These are phyloP conservation scores for Eucalyptus camaldulensis DNA, from an alignment of 345 rosid species.

Conservation along the genomic window DNA sequence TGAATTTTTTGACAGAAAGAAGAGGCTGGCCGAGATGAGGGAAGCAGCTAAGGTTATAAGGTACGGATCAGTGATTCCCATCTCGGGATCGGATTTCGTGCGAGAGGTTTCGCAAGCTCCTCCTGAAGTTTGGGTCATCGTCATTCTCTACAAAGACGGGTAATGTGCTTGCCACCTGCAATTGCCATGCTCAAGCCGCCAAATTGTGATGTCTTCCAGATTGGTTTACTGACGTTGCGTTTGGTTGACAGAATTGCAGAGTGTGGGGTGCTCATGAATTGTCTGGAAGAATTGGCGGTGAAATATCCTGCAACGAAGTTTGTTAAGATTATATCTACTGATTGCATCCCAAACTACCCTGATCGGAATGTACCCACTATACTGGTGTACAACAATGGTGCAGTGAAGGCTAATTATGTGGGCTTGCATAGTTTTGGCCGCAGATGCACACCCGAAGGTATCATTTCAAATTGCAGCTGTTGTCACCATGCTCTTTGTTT, in stretches of 20 bases:
- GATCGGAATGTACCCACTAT: conserved; percentile 85
- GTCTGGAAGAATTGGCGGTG: conserved; percentile 72
- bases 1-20: conserved; percentile 48
- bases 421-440: conserved; percentile 76
- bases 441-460: conserved; percentile 92
- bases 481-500: background rate
- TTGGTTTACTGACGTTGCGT: background rate
- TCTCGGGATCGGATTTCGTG: conserved; percentile 84
- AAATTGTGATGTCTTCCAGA: background rate
- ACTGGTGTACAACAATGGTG: conserved; percentile 76
- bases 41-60: conserved; percentile 46
- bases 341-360: conserved; percentile 93
- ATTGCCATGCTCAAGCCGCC: background rate
- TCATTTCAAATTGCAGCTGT: background rate
- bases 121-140: conserved; percentile 91
- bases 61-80: conserved; percentile 79
- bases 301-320: conserved; percentile 91
- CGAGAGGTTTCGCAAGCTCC: conserved; percentile 92
- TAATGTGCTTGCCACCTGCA: background rate
- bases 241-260: conserved; percentile 36
- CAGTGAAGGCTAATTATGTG: conserved; percentile 85
- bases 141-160: conserved; percentile 93
- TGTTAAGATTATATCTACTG: conserved; percentile 91
- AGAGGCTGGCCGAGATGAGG: conserved; percentile 80
- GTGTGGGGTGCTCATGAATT: conserved; percentile 66